Conservation (phyloP, 1,284 basidiomycete genomes). For the Lentinula novae-zelandiae region DNA sequence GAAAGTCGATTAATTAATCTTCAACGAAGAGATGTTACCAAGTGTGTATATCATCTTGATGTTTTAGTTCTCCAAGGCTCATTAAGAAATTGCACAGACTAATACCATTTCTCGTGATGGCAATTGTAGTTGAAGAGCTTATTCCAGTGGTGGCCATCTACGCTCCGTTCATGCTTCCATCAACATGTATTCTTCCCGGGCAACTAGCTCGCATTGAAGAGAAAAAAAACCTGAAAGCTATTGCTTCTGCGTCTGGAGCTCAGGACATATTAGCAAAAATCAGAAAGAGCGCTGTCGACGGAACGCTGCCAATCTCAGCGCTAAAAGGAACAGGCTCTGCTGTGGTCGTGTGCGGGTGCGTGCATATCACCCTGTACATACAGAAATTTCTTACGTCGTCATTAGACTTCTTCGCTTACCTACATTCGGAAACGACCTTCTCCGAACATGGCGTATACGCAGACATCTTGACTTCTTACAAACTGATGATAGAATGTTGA, state of each 20-base stretch:
- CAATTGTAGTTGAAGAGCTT: conserved; percentile 76
- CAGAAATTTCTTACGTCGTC: neutral
- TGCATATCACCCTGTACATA: conserved; percentile 12
- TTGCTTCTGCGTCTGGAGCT: conserved; percentile 30
- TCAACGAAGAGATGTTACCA: conserved; percentile 60
- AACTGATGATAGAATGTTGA: conserved; percentile 57
- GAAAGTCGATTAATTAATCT: conserved; percentile 65
- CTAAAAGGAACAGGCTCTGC: conserved; percentile 29
- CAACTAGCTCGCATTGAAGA: conserved; percentile 70
- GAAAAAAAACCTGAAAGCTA: conserved; percentile 52
- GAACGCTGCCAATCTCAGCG: conserved; percentile 28
- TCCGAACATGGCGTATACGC: conserved; percentile 52
- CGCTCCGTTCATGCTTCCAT: conserved; percentile 81
- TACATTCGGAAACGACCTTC: conserved; percentile 47
- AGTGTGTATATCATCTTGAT: conserved; percentile 40
- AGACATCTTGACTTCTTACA: conserved; percentile 52
- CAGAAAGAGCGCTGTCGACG: conserved; percentile 25
- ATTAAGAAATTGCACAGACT: conserved; percentile 45
- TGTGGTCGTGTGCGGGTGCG: conserved; percentile 38
- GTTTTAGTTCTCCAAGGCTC: conserved; percentile 1
- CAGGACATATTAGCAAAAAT: conserved; percentile 31
- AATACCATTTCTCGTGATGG: conserved; percentile 75
- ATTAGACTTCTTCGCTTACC: conserved; percentile 56
- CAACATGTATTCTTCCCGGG: conserved; percentile 83
- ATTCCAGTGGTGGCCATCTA: conserved; percentile 85